Conservation (phyloP, 176 grass and related monocot species). For the Chloris gayana region DNA sequence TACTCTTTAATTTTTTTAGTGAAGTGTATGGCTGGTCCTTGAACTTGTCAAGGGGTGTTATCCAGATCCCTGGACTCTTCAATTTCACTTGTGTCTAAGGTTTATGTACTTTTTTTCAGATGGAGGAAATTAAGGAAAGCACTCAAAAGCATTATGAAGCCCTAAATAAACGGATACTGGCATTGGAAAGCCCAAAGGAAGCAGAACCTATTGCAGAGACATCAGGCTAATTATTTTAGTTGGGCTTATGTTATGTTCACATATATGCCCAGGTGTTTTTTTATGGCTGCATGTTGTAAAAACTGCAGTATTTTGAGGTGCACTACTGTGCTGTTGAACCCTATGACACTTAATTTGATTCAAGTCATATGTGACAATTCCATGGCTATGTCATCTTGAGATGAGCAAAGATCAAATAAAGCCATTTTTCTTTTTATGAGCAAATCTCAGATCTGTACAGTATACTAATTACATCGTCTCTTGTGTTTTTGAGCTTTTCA, state of each 20-base stretch:
- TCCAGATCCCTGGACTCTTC: not conserved
- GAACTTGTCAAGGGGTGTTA: too few relatives aligned
- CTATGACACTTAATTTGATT: constrained; percentile 30
- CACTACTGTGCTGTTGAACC: constrained; percentile 37
- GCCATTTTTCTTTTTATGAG: constrained; percentile 12
- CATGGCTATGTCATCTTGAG: constrained; percentile 29
- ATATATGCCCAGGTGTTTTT: constrained; percentile 30
- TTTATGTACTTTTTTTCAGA: constrained; percentile 55
- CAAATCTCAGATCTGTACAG: not conserved
- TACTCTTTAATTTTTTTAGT: not conserved
- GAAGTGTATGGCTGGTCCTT: too few relatives aligned
- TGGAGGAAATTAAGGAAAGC: constrained; percentile 57
- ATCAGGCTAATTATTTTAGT: constrained; percentile 45
- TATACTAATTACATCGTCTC: not conserved
- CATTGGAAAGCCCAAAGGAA: constrained; percentile 59
- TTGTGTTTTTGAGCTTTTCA: not conserved
- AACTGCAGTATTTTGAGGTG: constrained; percentile 39
- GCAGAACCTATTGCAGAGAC: constrained; percentile 42
- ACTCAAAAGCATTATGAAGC: constrained; percentile 53
- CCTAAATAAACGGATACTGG: constrained; percentile 51
- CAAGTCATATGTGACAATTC: not conserved
- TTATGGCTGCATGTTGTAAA: constrained; percentile 34
- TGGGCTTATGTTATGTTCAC: constrained; percentile 27
- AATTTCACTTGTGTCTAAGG: constrained; percentile 25
- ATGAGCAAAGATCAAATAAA: constrained; percentile 53